Percentiles rank a stretch among this genome's conserved stretches.
Conservation (phyloP, 1,139 yeast genomes). For the Pichia terricola region DNA sequence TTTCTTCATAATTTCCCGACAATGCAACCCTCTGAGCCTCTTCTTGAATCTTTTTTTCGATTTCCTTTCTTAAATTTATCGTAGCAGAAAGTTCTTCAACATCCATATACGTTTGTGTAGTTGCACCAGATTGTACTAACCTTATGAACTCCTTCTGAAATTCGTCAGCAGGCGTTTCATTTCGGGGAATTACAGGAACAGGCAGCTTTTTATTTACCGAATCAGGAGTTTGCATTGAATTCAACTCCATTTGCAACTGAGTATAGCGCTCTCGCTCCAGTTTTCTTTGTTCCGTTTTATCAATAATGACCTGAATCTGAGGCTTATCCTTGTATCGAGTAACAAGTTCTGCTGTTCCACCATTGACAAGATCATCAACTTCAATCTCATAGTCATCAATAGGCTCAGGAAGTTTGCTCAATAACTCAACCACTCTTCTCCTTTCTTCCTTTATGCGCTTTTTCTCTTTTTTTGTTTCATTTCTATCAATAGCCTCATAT, state of each 20-base stretch:
- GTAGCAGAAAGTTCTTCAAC: not conserved
- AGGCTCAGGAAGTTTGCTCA: slow-evolving; percentile 42
- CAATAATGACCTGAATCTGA: slow-evolving; percentile 1
- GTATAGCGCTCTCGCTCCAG: slow-evolving; percentile 18
- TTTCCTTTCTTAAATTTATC: slow-evolving; percentile 1
- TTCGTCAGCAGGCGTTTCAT: no score
- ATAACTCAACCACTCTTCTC: slow-evolving; percentile 17
- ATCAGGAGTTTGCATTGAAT: slow-evolving; percentile 27
- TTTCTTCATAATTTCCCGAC: not conserved
- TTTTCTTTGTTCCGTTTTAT: slow-evolving; percentile 10
- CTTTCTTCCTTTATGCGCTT: slow-evolving; percentile 13
- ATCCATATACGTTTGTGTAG: not conserved
- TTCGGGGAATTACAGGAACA: not conserved
- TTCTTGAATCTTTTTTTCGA: slow-evolving; percentile 4
- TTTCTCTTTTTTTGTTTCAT: slow-evolving; percentile 1
- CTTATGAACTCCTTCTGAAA: no score
- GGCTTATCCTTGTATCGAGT: not conserved
- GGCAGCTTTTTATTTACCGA: slow-evolving; percentile 42
- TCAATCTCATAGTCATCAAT: slow-evolving; percentile 49
- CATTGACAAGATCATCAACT: slow-evolving; percentile 21
- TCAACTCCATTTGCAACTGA: slow-evolving; percentile 25
- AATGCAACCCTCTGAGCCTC: not conserved
- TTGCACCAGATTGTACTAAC: not conserved
- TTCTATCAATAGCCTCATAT: not conserved
- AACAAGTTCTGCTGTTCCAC: no score